A percentile compares a stretch with the other conserved stretches of the same genome.
These are phyloP conservation scores for Cucurbita maxima DNA, from an alignment of 306 rosid species.

Conservation along the genomic window DNA sequence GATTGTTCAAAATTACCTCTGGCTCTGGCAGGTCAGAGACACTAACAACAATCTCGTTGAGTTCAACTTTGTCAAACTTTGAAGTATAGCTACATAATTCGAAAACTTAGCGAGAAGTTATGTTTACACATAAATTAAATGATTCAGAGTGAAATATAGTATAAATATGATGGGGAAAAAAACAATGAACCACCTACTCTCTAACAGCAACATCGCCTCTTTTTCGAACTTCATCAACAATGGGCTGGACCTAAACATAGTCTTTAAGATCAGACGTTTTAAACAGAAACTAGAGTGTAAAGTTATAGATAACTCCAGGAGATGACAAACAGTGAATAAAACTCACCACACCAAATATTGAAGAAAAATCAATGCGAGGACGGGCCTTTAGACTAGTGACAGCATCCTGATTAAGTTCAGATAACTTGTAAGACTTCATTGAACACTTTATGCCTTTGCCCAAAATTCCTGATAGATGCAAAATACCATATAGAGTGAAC, in stretches of 20 bases:
- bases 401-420: constrained; percentile 44
- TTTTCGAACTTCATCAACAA: constrained; percentile 67
- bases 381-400: constrained; percentile 71
- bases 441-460: constrained; percentile 26
- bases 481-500: neutral
- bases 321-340: neutral
- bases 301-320: neutral
- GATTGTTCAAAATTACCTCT: constrained; percentile 34
- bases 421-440: constrained; percentile 66
- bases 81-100: constrained; percentile 47
- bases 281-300: neutral
- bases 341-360: constrained; percentile 59
- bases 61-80: constrained; percentile 63
- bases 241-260: constrained; percentile 68
- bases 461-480: constrained; percentile 19
- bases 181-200: constrained; percentile 32
- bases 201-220: constrained; percentile 79
- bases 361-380: constrained; percentile 83
- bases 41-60: constrained; percentile 41
- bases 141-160: neutral
- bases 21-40: constrained; percentile 82
- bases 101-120: neutral
- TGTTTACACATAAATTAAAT: neutral
- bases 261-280: neutral
- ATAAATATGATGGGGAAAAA: neutral